Conservation (phyloP, 169 alveolate genomes). For the Amoebophrya sp. region DNA sequence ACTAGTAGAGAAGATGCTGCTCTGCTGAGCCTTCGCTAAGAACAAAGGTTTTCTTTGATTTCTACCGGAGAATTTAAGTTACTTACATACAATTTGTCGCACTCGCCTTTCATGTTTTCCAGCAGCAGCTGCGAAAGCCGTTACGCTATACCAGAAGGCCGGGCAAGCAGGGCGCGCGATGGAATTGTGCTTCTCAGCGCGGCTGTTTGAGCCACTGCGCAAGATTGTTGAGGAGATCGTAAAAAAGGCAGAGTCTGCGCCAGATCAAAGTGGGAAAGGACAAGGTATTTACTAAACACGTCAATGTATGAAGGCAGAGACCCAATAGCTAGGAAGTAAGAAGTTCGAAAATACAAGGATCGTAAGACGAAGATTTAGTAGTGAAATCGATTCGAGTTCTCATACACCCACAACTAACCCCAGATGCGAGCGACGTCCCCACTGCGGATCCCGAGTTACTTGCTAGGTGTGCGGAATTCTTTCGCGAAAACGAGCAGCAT, state of each 20-base stretch:
- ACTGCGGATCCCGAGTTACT: slow-evolving; percentile 20
- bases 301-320: too few species aligned
- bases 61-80: too few species aligned
- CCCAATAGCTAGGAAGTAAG: too few species aligned
- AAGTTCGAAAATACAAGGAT: too few species aligned
- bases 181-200: slow-evolving; percentile 46
- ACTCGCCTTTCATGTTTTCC: too few species aligned
- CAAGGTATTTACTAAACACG: neutral
- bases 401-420: neutral
- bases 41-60: too few species aligned
- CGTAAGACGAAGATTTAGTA: too few species aligned
- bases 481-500: slow-evolving; percentile 48
- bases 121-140: slow-evolving; percentile 63
- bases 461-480: slow-evolving; percentile 49
- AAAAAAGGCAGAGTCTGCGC: neutral
- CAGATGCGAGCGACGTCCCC: neutral
- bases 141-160: slow-evolving; percentile 64
- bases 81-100: too few species aligned
- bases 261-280: neutral
- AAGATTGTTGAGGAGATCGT: slow-evolving; percentile 31
- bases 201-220: slow-evolving; percentile 39
- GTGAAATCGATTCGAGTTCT: neutral
- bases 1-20: too few species aligned
- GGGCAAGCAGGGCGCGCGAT: slow-evolving; percentile 68
- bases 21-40: too few species aligned